phyloP scores from a whole-genome alignment of 495 filamentous ascomycete genomes.

The Hypoxylon intermedium region DNA sequence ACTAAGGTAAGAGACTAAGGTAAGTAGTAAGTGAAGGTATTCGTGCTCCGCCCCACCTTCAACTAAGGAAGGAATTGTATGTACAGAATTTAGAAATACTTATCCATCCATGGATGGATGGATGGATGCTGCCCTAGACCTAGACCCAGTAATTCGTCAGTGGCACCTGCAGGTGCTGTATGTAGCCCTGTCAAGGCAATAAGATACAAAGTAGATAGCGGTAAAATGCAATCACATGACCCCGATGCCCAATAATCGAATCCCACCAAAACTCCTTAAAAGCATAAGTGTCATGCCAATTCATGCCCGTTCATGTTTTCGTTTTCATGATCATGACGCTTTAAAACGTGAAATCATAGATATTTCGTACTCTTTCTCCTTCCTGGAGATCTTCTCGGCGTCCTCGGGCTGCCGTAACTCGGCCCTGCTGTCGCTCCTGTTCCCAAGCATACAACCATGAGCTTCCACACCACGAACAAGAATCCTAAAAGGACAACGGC shows the following conservation, averaged over 20 bases:
- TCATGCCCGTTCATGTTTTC: no score
- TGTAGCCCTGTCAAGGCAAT: constrained; percentile 7
- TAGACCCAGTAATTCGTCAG: no score
- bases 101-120: no score
- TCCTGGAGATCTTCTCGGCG: constrained; percentile 6
- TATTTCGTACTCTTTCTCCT: constrained; percentile 41
- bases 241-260: constrained; percentile 6
- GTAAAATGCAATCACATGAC: constrained; percentile 31
- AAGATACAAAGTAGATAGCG: neutral
- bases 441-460: constrained; percentile 53
- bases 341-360: constrained; percentile 7
- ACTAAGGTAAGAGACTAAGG: neutral
- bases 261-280: neutral
- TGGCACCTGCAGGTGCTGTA: neutral
- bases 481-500: constrained; percentile 73
- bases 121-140: no score
- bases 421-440: neutral
- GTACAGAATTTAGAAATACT: neutral
- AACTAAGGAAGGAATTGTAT: no score
- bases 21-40: no score
- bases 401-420: constrained; percentile 31
- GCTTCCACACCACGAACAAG: constrained; percentile 74
- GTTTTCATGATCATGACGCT: no score
- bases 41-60: no score
- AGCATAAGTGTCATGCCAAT: neutral